Evolutionary conservation across 169 alveolate genomes (phyloP), one percentile per base, ranked within the genome.

Genomic region (Babesia ovata): DNA sequence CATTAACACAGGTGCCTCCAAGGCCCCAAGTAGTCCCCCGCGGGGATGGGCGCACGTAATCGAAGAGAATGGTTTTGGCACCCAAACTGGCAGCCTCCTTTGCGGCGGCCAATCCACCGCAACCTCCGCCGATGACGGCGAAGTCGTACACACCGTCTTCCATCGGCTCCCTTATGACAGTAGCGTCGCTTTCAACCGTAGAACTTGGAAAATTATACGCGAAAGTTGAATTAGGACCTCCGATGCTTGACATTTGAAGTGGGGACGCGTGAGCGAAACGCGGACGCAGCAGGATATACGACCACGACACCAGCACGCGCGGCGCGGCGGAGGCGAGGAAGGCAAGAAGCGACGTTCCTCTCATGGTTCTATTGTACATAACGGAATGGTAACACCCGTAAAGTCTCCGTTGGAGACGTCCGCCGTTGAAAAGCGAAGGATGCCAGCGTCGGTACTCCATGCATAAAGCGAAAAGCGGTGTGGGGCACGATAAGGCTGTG

Each of bases 1-100:
- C 99, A 84, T 97, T 97, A 14, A 98, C 99, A 75, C 99, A 98
- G 11, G 99, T 97, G 14, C 99, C 99, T 52, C 99, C 99, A 14
- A 94, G 65, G 14, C 94, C 91, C 99, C 99, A 98, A 48, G 91
- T 90, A 0, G 99, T 92, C 42, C 99, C 99, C 49, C 90, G 83
- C 17, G 97, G 97, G 14, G 99, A 91, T 24, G 99, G 99, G 62
- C 92, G 92, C 7, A 98, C 99, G 84, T 85, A 96, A 76, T 97
- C 99, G 26, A 98, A 97, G 9, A 97, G 67, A 22, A 94, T 97
- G 0, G 96, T 98, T 82, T 95, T 94, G 17, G 95, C 97, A 0
- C 99, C 99, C 22, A 82, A 82, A 42, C 90, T 85, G 6, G 98
- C 95, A 0, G 99, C 99, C 79, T 92, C 96, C 85, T 95, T 95